Evolutionary conservation across 495 filamentous ascomycete genomes (phyloP).

Genomic region (Aspergillus steynii): DNA sequence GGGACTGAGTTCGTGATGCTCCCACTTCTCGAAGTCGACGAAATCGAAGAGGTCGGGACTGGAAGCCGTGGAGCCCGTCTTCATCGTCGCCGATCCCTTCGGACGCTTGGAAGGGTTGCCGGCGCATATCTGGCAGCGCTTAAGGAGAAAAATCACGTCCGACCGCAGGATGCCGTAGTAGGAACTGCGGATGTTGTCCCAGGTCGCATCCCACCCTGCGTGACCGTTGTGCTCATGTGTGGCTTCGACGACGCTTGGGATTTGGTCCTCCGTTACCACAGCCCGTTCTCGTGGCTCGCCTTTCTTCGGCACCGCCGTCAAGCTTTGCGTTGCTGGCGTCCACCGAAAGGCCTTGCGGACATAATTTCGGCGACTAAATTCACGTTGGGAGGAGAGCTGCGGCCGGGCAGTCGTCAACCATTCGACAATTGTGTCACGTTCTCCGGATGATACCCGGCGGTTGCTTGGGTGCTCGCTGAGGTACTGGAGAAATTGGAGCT

Average conservation of each 20-base stretch:
- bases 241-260: background rate
- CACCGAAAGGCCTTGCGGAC: background rate
- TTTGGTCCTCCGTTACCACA: background rate
- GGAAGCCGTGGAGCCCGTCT: no score
- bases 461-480: background rate
- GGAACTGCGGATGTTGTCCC: slow-evolving; percentile 13
- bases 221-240: slow-evolving; percentile 16
- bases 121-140: slow-evolving; percentile 15
- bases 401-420: background rate
- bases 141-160: slow-evolving; percentile 18
- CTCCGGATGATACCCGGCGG: background rate
- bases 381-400: background rate
- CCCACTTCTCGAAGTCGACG: no score
- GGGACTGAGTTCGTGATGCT: no score
- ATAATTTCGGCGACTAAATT: background rate
- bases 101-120: slow-evolving; percentile 16
- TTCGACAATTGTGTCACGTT: background rate
- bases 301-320: background rate
- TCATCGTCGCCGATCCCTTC: background rate
- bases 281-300: background rate
- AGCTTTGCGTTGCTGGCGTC: background rate
- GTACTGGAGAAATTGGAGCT: background rate
- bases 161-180: slow-evolving; percentile 18
- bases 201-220: slow-evolving; percentile 18
- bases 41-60: no score